Conservation (phyloP, 768 basidiomycete species). For the Termitomyces sp. region DNA sequence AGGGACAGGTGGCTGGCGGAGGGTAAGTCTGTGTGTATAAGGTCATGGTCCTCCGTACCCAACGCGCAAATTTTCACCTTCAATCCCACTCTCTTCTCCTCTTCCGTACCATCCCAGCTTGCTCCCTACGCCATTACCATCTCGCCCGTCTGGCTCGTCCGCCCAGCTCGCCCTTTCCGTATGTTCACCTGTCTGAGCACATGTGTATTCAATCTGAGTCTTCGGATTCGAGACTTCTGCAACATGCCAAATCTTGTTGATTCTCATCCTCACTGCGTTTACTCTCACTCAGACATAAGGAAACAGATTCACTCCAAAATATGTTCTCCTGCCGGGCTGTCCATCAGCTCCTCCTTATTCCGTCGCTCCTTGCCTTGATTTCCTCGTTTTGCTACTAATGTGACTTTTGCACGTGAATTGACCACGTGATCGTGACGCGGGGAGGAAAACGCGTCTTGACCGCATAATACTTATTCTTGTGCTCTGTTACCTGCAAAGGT, state of each 20-base stretch:
- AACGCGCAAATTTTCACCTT: constrained; percentile 10
- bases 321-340: constrained; percentile 4
- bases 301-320: neutral
- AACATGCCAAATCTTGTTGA: constrained; percentile 4
- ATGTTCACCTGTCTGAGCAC: constrained; percentile 11
- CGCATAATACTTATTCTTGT: too few species aligned
- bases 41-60: constrained; percentile 16
- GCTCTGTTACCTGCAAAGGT: too few species aligned
- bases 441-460: neutral
- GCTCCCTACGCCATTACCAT: neutral
- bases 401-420: constrained; percentile 22
- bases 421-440: constrained; percentile 25
- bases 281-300: neutral
- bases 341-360: constrained; percentile 15
- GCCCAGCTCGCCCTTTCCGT: constrained; percentile 12
- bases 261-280: neutral
- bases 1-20: constrained; percentile 64
- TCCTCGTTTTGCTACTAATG: constrained; percentile 12
- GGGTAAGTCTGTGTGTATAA: constrained; percentile 43
- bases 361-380: constrained; percentile 11
- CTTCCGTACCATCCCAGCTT: constrained; percentile 4
- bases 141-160: neutral
- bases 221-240: constrained; percentile 11
- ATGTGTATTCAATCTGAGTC: constrained; percentile 14
- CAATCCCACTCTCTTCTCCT: constrained; percentile 19